These are phyloP conservation scores for Eutrema yunnanense DNA, from an alignment of 345 rosid genomes.

Conservation along the genomic window DNA sequence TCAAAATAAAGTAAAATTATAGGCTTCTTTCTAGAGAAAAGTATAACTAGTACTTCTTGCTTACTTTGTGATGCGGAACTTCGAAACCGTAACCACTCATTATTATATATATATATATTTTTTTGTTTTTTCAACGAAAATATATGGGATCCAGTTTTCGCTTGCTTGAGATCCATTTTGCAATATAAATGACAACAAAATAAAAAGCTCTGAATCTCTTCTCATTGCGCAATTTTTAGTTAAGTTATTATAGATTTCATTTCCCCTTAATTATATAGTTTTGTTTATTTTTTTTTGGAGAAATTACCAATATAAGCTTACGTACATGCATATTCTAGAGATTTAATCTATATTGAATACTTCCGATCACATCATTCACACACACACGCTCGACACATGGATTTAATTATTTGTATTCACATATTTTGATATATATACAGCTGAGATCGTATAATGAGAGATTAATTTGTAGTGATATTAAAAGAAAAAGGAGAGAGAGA, in stretches of 20 bases:
- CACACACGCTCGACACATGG: constrained; percentile 8
- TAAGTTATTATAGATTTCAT: not conserved
- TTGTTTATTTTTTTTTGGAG: not conserved
- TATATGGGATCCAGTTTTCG: not conserved
- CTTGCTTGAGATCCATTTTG: not conserved
- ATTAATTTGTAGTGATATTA: not conserved
- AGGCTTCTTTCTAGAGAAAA: not conserved
- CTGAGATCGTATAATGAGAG: not conserved
- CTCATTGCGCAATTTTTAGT: not conserved
- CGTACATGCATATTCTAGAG: not conserved
- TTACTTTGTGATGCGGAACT: constrained; percentile 11
- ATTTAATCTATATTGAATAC: not conserved
- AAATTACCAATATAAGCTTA: not conserved
- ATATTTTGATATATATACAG: not conserved
- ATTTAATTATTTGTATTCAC: not conserved
- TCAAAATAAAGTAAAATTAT: no score
- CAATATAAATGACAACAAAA: not conserved
- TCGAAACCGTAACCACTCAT: not conserved
- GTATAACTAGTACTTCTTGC: not conserved
- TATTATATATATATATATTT: not conserved
- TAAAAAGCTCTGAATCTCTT: not conserved
- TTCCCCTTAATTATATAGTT: no score
- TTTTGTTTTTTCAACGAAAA: not conserved
- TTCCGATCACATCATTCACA: constrained; percentile 5
- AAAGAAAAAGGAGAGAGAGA: not conserved